These are phyloP conservation scores for Lecanoromycetidae sp. DNA, from an alignment of 2,329 filamentous ascomycete genomes.

Conservation along the genomic window DNA sequence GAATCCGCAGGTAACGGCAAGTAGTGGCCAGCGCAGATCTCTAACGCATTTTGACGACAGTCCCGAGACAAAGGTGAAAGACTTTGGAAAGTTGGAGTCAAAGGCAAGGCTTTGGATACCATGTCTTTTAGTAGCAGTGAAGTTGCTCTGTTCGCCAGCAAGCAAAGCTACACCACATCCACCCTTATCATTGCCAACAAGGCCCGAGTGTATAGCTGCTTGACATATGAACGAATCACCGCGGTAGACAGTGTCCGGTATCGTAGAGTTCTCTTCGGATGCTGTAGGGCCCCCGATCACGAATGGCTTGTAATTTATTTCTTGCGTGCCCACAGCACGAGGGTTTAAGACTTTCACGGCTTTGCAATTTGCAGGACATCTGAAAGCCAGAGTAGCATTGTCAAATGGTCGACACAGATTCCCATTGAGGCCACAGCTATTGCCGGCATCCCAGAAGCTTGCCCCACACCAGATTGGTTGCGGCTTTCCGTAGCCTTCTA, in stretches of 20 bases:
- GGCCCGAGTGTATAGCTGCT: constrained; percentile 70
- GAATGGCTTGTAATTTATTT: constrained; percentile 39
- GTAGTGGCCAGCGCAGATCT: constrained; percentile 73
- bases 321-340: constrained; percentile 39
- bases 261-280: constrained; percentile 24
- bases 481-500: constrained; percentile 37
- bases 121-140: constrained; percentile 51
- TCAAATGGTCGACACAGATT: constrained; percentile 45
- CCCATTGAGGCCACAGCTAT: constrained; percentile 42
- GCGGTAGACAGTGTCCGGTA: constrained; percentile 31
- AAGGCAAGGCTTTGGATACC: constrained; percentile 69
- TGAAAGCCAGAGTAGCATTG: constrained; percentile 40
- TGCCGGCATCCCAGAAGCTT: constrained; percentile 34
- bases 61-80: constrained; percentile 61
- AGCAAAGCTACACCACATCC: constrained; percentile 73
- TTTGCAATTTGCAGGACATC: constrained; percentile 44
- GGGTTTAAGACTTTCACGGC: constrained; percentile 37
- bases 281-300: constrained; percentile 39
- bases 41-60: constrained; percentile 47
- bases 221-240: constrained; percentile 82
- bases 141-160: constrained; percentile 55
- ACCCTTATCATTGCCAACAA: constrained; percentile 58
- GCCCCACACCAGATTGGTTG: constrained; percentile 34
- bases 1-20: constrained; percentile 71
- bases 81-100: constrained; percentile 77